A percentile compares a stretch with the other conserved stretches of the same genome.
Evolutionary conservation across 768 basidiomycete species (phyloP).

Genomic region (Leccinum uliginosum): DNA sequence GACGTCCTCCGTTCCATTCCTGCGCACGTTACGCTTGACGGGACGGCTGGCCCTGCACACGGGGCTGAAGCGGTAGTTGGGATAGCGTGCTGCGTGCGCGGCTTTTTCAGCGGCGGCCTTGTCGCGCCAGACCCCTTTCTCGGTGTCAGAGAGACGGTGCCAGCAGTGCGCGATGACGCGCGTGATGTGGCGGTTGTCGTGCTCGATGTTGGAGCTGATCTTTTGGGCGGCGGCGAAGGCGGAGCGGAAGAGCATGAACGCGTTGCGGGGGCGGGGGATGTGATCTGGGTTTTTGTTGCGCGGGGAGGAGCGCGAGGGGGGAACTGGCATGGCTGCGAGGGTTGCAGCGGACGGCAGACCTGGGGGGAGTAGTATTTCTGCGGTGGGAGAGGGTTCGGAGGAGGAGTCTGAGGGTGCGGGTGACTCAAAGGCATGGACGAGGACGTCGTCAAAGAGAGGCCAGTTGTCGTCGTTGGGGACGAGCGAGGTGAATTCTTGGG

Average conservation of each 20-base stretch:
- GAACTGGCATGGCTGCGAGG: conserved; percentile 28
- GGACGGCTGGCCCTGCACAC: conserved; percentile 39
- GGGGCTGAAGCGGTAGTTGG: conserved; percentile 54
- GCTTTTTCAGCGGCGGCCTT: conserved; percentile 50
- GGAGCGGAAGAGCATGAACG: conserved; percentile 58
- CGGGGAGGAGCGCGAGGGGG: conserved; percentile 24
- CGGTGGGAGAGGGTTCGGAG: conserved; percentile 11
- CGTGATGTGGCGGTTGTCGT: conserved; percentile 56
- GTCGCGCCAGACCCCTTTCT: conserved; percentile 48
- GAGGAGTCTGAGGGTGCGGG: background rate
- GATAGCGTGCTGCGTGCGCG: conserved; percentile 45
- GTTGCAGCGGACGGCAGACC: conserved; percentile 15
- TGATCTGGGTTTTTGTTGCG: conserved; percentile 38
- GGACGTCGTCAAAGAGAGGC: conserved; percentile 23
- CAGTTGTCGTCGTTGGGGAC: conserved; percentile 15
- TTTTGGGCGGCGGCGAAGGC: conserved; percentile 53
- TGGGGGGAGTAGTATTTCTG: background rate
- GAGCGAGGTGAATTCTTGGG: conserved; percentile 17
- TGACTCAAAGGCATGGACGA: conserved; percentile 3
- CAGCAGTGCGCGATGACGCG: conserved; percentile 53
- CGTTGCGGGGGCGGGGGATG: conserved; percentile 37
- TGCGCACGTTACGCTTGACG: conserved; percentile 47
- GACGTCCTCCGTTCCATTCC: conserved; percentile 46
- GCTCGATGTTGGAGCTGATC: conserved; percentile 45
- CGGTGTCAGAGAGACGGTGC: conserved; percentile 46